These are phyloP conservation scores for Laetiporus sulphureus DNA, from an alignment of 1,284 basidiomycete genomes.

Conservation along the genomic window DNA sequence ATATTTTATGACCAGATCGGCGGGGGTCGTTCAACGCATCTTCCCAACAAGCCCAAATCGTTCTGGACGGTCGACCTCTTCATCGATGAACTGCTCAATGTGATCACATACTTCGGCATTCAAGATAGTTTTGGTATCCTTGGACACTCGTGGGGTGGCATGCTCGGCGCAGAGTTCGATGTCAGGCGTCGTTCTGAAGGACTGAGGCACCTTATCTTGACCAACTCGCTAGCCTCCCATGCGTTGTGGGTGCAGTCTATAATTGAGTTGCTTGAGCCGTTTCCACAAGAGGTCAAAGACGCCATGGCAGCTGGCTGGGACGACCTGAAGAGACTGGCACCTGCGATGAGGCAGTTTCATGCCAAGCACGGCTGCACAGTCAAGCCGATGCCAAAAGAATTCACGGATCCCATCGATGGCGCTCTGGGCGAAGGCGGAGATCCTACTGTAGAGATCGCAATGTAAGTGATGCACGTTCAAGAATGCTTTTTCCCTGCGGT, in stretches of 20 bases:
- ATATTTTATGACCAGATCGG: conserved; percentile 4
- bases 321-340: conserved; percentile 20
- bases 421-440: conserved; percentile 14
- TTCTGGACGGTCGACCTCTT: not conserved
- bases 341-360: conserved; percentile 20
- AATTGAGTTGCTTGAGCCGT: conserved; percentile 11
- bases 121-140: conserved; percentile 31
- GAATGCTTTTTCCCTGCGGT: conserved; percentile 12
- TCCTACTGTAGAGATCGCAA: conserved; percentile 12
- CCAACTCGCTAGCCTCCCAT: conserved; percentile 19
- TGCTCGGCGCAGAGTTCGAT: conserved; percentile 31
- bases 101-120: conserved; percentile 33
- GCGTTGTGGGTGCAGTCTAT: conserved; percentile 20
- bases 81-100: conserved; percentile 35
- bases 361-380: conserved; percentile 18
- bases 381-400: conserved; percentile 17
- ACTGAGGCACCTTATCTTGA: conserved; percentile 19
- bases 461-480: conserved; percentile 10
- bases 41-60: not conserved
- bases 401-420: conserved; percentile 7
- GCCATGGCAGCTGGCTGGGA: conserved; percentile 17
- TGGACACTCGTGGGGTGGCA: conserved; percentile 48
- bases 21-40: not conserved
- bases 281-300: conserved; percentile 22
- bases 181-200: conserved; percentile 18